Conservation (phyloP, 2,329 filamentous ascomycete genomes). For the Neurospora sp. region DNA sequence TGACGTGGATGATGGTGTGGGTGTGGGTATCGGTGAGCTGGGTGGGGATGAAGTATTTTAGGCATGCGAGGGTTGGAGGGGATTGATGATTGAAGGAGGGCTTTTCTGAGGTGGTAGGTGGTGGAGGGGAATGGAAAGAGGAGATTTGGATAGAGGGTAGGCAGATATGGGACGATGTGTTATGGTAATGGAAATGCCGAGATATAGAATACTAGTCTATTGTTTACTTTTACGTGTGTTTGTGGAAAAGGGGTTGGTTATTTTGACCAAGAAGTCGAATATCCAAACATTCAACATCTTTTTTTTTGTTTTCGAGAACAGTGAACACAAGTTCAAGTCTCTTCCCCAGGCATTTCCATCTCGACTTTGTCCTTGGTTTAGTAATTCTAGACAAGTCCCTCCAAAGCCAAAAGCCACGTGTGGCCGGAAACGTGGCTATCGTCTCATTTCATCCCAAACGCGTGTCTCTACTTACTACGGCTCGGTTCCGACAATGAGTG, state of each 20-base stretch:
- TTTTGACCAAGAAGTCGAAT: not conserved
- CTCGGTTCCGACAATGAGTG: not conserved
- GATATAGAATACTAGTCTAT: not conserved
- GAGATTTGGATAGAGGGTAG: not conserved
- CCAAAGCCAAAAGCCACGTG: not conserved
- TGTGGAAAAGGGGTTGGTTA: not conserved
- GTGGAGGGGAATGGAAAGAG: not conserved
- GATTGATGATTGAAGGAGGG: conserved; percentile 32
- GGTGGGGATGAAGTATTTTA: conserved; percentile 99
- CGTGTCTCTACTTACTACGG: not conserved
- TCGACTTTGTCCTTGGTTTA: not conserved
- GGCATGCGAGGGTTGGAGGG: conserved; percentile 80
- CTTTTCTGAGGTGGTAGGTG: not conserved
- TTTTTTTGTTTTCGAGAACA: not conserved
- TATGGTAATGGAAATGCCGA: not conserved
- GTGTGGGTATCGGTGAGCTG: conserved; percentile 96
- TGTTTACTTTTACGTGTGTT: not conserved
- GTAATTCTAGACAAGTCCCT: not conserved
- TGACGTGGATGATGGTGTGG: conserved; percentile 96
- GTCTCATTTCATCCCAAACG: not conserved
- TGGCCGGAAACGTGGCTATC: not conserved
- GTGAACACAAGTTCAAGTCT: not conserved
- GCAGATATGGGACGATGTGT: not conserved
- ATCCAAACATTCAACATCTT: not conserved
- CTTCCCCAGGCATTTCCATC: not conserved